Base-by-base conservation (phyloP, 2,329 filamentous ascomycete species). In the Claviceps pusilla region DNA sequence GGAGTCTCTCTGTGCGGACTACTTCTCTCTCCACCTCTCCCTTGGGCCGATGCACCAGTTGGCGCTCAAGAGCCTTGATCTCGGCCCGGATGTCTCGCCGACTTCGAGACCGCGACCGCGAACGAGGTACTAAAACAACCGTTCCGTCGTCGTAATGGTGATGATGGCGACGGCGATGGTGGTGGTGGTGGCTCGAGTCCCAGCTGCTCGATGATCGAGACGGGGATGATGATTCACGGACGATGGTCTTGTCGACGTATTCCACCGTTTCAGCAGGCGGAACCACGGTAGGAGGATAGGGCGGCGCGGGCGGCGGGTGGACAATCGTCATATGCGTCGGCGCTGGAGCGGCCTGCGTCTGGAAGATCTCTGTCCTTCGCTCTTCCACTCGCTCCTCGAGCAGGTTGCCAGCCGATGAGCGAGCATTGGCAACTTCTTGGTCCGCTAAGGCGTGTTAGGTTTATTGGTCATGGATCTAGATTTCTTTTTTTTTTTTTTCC, bases 1-100 rank as follows among this genome's bases (percentile, higher is more conserved):
- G 76, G 51, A 79, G 67, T 29, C 78, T 71, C 63, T 83, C 79
- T 35, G 78, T 75, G 47, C 73, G 73, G 10, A 83, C 69, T 53
- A 84, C 59, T 60, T 83, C 73, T 46, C 76, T 68, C 51, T 80
- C 76, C 50, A 61, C 60, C 16, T 66, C 66, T 56, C 61, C 66
- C 58, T 66, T 64, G 50, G 64, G 69, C 54, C 68, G 65, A 48
- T 69, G 68, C 0, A 58, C 66, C n/a, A 68, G 59, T 56, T 70
- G 65, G 28, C 66, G 77, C 69, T 91, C 86, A 1, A 91, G 74
- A 1, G 78, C 77, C 12, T 77, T 78, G 56, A 90, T 88, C 64
- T 93, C 86, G 37, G 81, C 76, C 50, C 82, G 78, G 59, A 93
- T 83, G 10, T 88, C 83, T 19, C 80, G 76, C 46, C 84, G 79